These are phyloP conservation scores for Xerocomellus dryophilus DNA, from an alignment of 768 basidiomycete species.

Conservation along the genomic window DNA sequence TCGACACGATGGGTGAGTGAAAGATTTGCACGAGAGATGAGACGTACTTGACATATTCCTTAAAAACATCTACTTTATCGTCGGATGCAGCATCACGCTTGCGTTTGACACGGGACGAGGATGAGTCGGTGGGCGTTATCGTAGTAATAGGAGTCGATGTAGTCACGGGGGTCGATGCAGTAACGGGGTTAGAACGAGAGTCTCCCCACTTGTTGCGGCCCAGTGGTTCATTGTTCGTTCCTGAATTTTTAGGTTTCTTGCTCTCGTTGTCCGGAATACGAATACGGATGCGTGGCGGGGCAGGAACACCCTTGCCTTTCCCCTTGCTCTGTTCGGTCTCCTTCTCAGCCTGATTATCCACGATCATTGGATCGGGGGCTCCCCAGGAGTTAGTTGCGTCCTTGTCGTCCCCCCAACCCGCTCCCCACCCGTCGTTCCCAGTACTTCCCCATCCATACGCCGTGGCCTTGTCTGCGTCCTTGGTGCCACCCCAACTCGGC, in stretches of 20 bases:
- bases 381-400: conserved; percentile 1
- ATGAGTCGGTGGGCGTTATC: conserved; percentile 17
- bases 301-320: conserved; percentile 10
- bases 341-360: conserved; percentile 5
- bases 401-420: conserved; percentile 3
- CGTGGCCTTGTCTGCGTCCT: not conserved
- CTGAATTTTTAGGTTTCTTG: conserved; percentile 16
- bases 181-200: conserved; percentile 3
- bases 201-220: conserved; percentile 14
- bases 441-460: conserved; percentile 6
- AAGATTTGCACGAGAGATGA: not conserved
- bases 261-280: conserved; percentile 19
- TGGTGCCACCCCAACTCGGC: conserved; percentile 2
- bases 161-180: conserved; percentile 6
- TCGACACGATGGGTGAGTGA: not conserved
- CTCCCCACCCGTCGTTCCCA: not conserved
- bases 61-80: conserved; percentile 25
- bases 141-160: conserved; percentile 11
- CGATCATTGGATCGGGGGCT: conserved; percentile 7
- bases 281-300: conserved; percentile 28
- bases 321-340: conserved; percentile 2
- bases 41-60: conserved; percentile 31
- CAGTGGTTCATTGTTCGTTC: conserved; percentile 26
- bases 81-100: conserved; percentile 23
- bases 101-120: conserved; percentile 21